A percentile compares a stretch with the other conserved stretches of the same genome.
phyloP scores from a whole-genome alignment of 257 asterid species.

The Penstemon barbatus region DNA sequence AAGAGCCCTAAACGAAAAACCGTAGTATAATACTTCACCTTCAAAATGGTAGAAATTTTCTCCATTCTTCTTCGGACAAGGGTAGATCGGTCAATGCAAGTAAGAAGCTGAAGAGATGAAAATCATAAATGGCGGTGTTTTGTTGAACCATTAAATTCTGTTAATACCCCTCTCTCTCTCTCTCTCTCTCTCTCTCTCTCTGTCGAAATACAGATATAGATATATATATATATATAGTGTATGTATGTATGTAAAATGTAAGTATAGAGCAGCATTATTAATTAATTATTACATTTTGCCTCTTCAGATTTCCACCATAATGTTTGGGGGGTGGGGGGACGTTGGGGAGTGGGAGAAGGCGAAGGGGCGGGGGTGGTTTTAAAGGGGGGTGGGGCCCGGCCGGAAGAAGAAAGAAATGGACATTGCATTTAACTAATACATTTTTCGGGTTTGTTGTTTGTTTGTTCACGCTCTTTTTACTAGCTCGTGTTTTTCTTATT shows the following conservation, averaged over 20 bases:
- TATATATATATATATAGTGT: constrained; percentile 2
- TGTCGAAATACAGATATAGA: neutral
- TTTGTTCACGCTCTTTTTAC: neutral
- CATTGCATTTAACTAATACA: no score
- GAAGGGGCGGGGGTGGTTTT: constrained; percentile 32
- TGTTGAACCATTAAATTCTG: constrained; percentile 31
- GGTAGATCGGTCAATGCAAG: constrained; percentile 43
- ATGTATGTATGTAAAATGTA: constrained; percentile 11
- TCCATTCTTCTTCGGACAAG: constrained; percentile 10
- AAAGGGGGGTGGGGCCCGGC: constrained; percentile 39
- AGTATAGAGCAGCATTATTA: neutral
- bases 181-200: neutral
- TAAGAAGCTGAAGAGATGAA: constrained; percentile 5
- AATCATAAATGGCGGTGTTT: neutral
- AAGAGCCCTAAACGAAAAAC: constrained; percentile 42
- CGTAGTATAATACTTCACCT: constrained; percentile 20
- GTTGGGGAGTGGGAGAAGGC: constrained; percentile 51
- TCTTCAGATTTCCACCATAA: constrained; percentile 30
- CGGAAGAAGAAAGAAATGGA: constrained; percentile 32
- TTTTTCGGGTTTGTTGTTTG: constrained; percentile 23
- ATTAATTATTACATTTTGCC: constrained; percentile 23
- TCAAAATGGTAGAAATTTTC: constrained; percentile 23
- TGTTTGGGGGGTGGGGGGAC: constrained; percentile 20
- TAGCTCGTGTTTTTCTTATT: neutral
- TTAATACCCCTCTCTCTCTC: constrained; percentile 25